phyloP scores from a whole-genome alignment of 345 rosid genomes.

The Linum usitatissimum region DNA sequence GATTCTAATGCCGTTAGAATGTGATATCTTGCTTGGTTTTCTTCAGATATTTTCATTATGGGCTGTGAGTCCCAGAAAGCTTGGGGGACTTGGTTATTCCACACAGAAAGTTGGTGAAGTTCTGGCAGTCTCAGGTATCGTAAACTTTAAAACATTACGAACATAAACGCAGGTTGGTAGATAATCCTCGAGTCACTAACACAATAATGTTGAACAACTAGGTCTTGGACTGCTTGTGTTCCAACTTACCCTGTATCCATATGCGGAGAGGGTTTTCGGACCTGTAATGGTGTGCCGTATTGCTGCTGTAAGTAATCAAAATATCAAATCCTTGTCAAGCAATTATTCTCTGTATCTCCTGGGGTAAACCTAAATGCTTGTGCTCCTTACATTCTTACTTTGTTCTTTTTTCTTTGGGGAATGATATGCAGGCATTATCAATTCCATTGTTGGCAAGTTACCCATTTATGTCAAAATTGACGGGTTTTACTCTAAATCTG shows the following conservation, averaged over 20 bases:
- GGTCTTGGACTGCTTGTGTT: conserved; percentile 42
- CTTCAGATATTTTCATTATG: conserved; percentile 43
- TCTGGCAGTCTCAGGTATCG: conserved; percentile 32
- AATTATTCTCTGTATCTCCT: not conserved
- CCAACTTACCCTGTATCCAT: conserved; percentile 19
- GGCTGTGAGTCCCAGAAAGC: conserved; percentile 39
- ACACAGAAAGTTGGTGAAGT: conserved; percentile 43
- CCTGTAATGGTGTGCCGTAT: conserved; percentile 31
- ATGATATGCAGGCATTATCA: conserved; percentile 23
- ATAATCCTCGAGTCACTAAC: not conserved
- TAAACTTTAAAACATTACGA: too few species aligned
- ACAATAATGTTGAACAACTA: conserved; percentile 4
- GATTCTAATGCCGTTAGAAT: too few species aligned
- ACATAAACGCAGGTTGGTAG: not conserved
- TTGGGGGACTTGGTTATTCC: conserved; percentile 36
- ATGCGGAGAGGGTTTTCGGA: conserved; percentile 28
- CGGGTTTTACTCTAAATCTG: conserved; percentile 24
- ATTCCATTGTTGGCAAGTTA: conserved; percentile 33
- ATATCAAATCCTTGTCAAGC: not conserved
- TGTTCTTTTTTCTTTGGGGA: not conserved
- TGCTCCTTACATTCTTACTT: not conserved
- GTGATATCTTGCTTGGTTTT: conserved; percentile 18
- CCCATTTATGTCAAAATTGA: conserved; percentile 29
- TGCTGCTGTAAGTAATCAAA: conserved; percentile 35
- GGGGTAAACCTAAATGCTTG: not conserved